Percentiles rank a stretch among this genome's conserved stretches.
Conservation (phyloP, 2,329 filamentous ascomycete species). For the Fusarium scirpi region DNA sequence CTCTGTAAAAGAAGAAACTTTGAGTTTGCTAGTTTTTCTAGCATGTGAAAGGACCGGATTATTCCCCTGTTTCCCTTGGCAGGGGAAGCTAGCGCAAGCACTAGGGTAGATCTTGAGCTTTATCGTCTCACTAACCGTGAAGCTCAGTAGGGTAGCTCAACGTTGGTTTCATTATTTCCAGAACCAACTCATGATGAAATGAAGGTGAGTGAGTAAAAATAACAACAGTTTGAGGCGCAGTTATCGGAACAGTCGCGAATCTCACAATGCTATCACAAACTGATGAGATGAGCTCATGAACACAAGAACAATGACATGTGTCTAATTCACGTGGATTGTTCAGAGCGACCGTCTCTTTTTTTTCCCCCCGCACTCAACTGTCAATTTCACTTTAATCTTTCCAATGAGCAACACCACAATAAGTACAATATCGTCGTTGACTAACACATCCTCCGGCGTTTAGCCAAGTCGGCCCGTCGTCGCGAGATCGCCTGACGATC, state of each 20-base stretch:
- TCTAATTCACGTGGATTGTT: too few relatives aligned
- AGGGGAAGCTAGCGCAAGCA: background rate
- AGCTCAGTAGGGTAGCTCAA: background rate
- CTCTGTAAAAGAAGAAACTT: background rate
- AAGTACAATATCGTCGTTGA: too few relatives aligned
- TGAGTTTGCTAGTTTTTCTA: background rate
- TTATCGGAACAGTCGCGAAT: background rate
- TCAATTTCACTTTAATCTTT: background rate
- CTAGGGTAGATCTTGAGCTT: background rate
- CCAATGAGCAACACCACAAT: background rate
- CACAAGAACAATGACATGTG: background rate
- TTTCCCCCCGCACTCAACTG: too few relatives aligned
- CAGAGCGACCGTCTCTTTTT: too few relatives aligned
- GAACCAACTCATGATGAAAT: background rate
- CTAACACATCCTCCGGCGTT: background rate
- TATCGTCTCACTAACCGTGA: background rate
- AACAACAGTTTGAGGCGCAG: background rate
- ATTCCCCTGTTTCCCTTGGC: background rate
- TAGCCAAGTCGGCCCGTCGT: constrained; percentile 24
- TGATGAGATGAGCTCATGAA: background rate
- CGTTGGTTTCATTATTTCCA: background rate
- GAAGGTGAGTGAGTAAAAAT: background rate
- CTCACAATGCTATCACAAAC: background rate
- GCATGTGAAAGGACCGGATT: background rate
- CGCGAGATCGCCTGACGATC: background rate